Base-by-base conservation (phyloP, 1,284 basidiomycete species). In the Ceratobasidium sp. region DNA sequence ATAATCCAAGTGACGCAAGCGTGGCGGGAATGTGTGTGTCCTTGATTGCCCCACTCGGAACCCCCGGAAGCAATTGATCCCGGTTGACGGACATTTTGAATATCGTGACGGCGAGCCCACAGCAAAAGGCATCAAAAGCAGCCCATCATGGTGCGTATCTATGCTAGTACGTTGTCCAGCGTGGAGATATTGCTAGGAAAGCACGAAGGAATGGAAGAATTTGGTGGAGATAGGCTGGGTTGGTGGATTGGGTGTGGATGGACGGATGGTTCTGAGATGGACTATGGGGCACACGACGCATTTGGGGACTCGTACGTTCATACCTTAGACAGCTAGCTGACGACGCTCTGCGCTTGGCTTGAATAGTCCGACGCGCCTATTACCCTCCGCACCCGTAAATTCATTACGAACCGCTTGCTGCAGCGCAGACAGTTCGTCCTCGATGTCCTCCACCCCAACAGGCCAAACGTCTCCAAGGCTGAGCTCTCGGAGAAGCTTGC, bases 341-440 rank as follows among this genome's bases (percentile, higher is more conserved):
- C 51, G 29, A n/a, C 9, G 17, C 27, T 47, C 22, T 11, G 36
- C 36, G 36, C 36, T 41, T 41, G 36, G 36, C 11, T 19, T 50
- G 22, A 29, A 29, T 41, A 80, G 80, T 79, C 80, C 84, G 96
- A 97, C 86, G 89, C 96, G 85, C 94, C 97, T 80, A 90, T 99
- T 81, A 99, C 98, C 80, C 89, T 99, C 84, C 95, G 98, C 82
- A 99, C 98, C 76, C 94, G 97, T 86, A 99, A 99, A 89, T 99
- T 99, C 90, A 95, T 99, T 85, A 98, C 97, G 82, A 99, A 99
- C 92, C 95, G 96, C 80, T 93, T 99, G 79, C 89, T 99, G 76
- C 93, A 95, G 82, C 94, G 98, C 82, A 90, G 91, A 78, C 93
- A 95, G 87, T 96, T 97, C 82, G 90, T 98, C 80, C 88, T 98